Percentiles rank a stretch among this genome's conserved stretches.
These are phyloP conservation scores for Yamadazyma scolyti DNA, from an alignment of 805 yeast genomes.

Conservation along the genomic window DNA sequence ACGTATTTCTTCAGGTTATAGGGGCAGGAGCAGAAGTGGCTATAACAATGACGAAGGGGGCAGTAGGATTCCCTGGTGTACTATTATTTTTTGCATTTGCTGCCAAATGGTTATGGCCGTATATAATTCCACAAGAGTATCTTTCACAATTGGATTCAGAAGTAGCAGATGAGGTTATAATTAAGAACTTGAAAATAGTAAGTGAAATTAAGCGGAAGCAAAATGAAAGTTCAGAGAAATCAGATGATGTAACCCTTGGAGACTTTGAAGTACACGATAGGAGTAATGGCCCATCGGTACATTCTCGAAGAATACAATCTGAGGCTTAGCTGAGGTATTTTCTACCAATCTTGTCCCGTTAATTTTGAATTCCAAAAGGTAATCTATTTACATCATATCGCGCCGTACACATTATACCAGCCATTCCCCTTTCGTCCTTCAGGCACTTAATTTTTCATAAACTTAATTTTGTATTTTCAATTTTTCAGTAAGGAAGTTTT, in stretches of 20 bases:
- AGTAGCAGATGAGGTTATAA: slow-evolving; percentile 54
- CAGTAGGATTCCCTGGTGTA: slow-evolving; percentile 92
- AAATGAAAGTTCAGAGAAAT: slow-evolving; percentile 1
- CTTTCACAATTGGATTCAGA: slow-evolving; percentile 62
- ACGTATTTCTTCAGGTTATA: slow-evolving; percentile 52
- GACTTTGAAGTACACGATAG: slow-evolving; percentile 2
- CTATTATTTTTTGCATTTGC: slow-evolving; percentile 66
- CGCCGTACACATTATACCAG: no score
- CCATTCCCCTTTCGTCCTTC: no score
- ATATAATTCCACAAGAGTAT: slow-evolving; percentile 58
- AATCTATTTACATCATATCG: no score
- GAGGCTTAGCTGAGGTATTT: no score
- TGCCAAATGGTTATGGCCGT: slow-evolving; percentile 57
- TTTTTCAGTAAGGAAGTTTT: no score
- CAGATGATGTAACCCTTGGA: not conserved
- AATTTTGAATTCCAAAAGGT: no score
- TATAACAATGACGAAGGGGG: slow-evolving; percentile 82
- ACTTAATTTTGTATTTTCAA: no score
- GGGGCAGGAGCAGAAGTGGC: slow-evolving; percentile 82
- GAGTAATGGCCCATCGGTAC: not conserved
- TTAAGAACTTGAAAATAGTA: slow-evolving; percentile 39
- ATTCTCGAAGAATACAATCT: not conserved
- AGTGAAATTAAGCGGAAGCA: slow-evolving; percentile 17
- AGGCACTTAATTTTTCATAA: no score
- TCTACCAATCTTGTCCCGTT: no score